phyloP scores from a whole-genome alignment of 768 basidiomycete genomes.

The Suillus spraguei region DNA sequence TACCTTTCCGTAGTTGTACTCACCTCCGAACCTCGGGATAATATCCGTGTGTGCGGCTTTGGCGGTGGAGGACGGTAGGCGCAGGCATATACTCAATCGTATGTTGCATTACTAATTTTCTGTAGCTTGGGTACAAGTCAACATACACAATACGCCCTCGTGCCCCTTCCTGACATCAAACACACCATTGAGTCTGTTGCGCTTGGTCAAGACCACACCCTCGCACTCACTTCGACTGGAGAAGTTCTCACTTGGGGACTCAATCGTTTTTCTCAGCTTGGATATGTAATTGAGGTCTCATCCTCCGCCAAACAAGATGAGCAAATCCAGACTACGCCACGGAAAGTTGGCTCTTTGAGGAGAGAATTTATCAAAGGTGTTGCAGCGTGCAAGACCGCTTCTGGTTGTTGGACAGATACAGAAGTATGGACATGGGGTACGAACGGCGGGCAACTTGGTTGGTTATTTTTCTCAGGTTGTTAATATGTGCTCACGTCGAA shows the following conservation, averaged over 20 bases:
- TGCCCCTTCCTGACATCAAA: constrained; percentile 53
- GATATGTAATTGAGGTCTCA: constrained; percentile 73
- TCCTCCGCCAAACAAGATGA: constrained; percentile 58
- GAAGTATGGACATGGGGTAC: constrained; percentile 91
- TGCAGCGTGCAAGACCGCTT: constrained; percentile 84
- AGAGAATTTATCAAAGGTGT: constrained; percentile 80
- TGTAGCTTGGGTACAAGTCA: constrained; percentile 70
- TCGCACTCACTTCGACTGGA: constrained; percentile 78
- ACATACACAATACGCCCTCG: constrained; percentile 78
- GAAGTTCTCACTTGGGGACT: constrained; percentile 91
- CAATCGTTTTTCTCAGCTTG: constrained; percentile 87
- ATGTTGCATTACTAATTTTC: constrained; percentile 6
- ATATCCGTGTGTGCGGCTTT: constrained; percentile 87
- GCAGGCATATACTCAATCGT: neutral
- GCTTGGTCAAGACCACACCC: constrained; percentile 92
- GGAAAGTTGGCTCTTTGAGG: constrained; percentile 76
- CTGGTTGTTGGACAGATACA: constrained; percentile 82
- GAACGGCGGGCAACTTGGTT: constrained; percentile 90
- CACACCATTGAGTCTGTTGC: constrained; percentile 68
- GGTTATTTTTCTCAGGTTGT: constrained; percentile 15
- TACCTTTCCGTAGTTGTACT: constrained; percentile 46
- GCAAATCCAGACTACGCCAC: constrained; percentile 73
- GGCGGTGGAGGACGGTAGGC: constrained; percentile 82
- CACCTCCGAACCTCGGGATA: constrained; percentile 72
- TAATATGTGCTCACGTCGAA: neutral